A percentile compares a stretch with the other conserved stretches of the same genome.
phyloP scores from a whole-genome alignment of 257 asterid species.

The Coffea eugenioides region DNA sequence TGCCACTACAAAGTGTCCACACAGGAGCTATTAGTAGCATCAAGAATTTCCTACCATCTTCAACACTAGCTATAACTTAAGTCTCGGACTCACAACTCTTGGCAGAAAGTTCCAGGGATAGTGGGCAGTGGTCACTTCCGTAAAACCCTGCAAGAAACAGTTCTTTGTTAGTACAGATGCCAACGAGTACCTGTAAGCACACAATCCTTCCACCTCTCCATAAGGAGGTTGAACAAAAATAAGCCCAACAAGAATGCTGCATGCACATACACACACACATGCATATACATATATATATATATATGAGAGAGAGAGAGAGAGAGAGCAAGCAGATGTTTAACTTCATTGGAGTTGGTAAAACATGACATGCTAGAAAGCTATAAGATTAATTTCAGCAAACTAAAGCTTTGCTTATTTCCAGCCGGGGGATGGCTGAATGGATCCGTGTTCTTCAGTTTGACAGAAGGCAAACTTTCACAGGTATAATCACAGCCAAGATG shows the following conservation, averaged over 20 bases:
- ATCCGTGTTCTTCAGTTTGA: not conserved
- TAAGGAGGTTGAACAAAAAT: not conserved
- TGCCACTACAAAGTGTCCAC: not conserved
- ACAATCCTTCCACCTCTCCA: not conserved
- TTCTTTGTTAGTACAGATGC: not conserved
- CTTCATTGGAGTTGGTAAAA: not conserved
- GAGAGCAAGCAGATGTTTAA: not conserved
- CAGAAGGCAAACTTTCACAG: not conserved
- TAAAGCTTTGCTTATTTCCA: not conserved
- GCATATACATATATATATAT: not conserved
- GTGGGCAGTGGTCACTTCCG: slow-evolving; percentile 98
- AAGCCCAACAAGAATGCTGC: not conserved
- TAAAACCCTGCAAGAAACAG: slow-evolving; percentile 61
- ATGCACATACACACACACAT: not conserved
- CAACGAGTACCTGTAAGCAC: not conserved
- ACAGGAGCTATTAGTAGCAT: not conserved
- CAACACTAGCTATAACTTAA: not conserved
- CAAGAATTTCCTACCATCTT: not conserved
- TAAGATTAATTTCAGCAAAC: not conserved
- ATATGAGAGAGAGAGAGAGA: not conserved
- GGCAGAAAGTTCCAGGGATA: slow-evolving; percentile 65
- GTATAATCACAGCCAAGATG: not conserved
- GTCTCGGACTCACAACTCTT: slow-evolving; percentile 26
- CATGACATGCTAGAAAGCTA: not conserved
- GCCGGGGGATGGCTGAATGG: not conserved